phyloP scores from a whole-genome alignment of 1,139 yeast species.

The Saccharomyces hybrid region DNA sequence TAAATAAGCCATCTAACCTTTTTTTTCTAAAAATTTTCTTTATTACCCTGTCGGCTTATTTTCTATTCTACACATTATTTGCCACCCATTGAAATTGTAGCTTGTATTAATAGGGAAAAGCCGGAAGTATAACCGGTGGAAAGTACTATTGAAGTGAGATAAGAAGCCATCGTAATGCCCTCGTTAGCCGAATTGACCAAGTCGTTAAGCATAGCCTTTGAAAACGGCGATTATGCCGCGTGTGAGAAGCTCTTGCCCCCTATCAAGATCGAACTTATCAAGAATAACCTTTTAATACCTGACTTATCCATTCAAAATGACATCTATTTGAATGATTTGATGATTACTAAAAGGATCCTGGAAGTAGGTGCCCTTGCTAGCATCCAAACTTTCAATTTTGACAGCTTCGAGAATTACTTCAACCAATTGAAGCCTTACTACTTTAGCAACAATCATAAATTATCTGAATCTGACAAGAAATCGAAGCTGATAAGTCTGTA shows the following conservation, averaged over 20 bases:
- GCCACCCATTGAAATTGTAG: conserved; percentile 9
- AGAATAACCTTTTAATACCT: conserved; percentile 74
- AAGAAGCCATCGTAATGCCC: conserved; percentile 12
- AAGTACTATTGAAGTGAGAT: background rate
- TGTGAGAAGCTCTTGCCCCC: conserved; percentile 60
- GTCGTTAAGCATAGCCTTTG: conserved; percentile 58
- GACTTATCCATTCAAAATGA: conserved; percentile 33
- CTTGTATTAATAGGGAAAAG: background rate
- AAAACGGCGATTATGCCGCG: conserved; percentile 48
- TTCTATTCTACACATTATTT: conserved; percentile 1
- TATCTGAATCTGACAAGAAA: conserved; percentile 55
- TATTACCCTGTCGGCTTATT: background rate
- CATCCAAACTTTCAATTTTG: conserved; percentile 55
- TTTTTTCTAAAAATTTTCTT: background rate
- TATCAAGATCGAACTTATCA: conserved; percentile 70
- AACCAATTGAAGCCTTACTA: conserved; percentile 77
- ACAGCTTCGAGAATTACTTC: conserved; percentile 60
- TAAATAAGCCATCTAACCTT: background rate
- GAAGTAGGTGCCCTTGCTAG: conserved; percentile 83
- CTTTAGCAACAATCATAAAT: conserved; percentile 28
- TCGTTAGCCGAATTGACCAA: conserved; percentile 48
- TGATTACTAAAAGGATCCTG: conserved; percentile 69
- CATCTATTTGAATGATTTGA: conserved; percentile 53
- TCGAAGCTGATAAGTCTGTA: conserved; percentile 74
- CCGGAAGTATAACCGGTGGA: too few species aligned